phyloP scores from a whole-genome alignment of 2,329 filamentous ascomycete species.

The Alternaria rosae region DNA sequence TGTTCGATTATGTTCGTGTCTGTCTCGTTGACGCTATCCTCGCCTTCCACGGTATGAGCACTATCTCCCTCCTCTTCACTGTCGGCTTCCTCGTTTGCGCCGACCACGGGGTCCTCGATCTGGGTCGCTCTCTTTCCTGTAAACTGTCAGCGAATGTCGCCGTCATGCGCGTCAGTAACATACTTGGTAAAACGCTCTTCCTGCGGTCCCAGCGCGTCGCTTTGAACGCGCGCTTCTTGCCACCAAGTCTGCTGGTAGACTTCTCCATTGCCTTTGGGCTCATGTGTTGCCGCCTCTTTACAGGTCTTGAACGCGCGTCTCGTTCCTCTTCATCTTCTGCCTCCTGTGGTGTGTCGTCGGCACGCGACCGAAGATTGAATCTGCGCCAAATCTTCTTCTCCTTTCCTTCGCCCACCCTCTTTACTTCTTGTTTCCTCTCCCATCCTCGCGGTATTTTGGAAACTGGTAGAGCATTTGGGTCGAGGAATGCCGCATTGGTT shows the following conservation, averaged over 20 bases:
- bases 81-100: constrained; percentile 15
- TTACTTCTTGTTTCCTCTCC: constrained; percentile 57
- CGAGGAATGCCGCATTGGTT: constrained; percentile 52
- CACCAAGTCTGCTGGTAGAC: constrained; percentile 22
- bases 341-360: constrained; percentile 20
- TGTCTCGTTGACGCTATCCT: constrained; percentile 19
- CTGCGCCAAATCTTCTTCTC: constrained; percentile 59
- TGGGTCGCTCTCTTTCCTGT: constrained; percentile 36
- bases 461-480: constrained; percentile 51
- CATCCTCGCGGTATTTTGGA: constrained; percentile 56
- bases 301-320: constrained; percentile 50
- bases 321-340: constrained; percentile 29
- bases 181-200: constrained; percentile 47
- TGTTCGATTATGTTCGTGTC: constrained; percentile 4
- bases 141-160: constrained; percentile 17
- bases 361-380: constrained; percentile 43
- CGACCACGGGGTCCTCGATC: constrained; percentile 1
- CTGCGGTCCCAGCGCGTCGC: constrained; percentile 48
- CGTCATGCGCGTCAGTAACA: not conserved
- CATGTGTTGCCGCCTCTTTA: constrained; percentile 55
- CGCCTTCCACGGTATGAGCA: constrained; percentile 19
- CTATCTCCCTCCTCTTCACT: constrained; percentile 18
- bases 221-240: constrained; percentile 43
- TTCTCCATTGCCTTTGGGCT: constrained; percentile 43
- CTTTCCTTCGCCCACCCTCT: constrained; percentile 45